A percentile compares a stretch with the other conserved stretches of the same genome.
These are phyloP conservation scores for Castanopsis chinensis DNA, from an alignment of 306 rosid genomes.

Conservation along the genomic window DNA sequence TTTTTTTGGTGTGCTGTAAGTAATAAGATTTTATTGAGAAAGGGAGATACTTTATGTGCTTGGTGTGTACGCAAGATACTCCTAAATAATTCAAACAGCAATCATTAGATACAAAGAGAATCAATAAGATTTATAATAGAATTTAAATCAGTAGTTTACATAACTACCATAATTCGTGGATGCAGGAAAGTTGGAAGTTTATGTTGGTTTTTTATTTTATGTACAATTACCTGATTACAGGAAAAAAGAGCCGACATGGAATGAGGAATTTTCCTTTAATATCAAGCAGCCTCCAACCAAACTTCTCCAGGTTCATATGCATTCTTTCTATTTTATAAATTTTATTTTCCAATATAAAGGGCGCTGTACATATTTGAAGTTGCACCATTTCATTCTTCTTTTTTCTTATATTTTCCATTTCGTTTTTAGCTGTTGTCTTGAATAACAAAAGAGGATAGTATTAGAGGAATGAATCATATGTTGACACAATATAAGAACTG, in stretches of 20 bases:
- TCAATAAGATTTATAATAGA: no score
- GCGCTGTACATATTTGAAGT: conserved; percentile 16
- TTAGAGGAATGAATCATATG: no score
- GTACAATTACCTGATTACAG: conserved; percentile 44
- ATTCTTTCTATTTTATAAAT: conserved; percentile 8
- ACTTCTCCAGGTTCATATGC: conserved; percentile 68
- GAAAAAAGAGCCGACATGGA: conserved; percentile 86
- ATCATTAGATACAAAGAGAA: no score
- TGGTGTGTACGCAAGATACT: no score
- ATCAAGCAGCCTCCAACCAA: conserved; percentile 60
- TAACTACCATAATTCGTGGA: not conserved
- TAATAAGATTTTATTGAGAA: no score
- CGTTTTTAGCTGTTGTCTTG: not conserved
- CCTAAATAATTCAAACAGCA: no score
- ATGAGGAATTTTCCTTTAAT: conserved; percentile 73
- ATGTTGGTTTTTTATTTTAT: conserved; percentile 11
- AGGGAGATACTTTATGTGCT: no score
- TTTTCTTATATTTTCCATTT: not conserved
- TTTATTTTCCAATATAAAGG: not conserved
- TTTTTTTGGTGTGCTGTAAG: no score
- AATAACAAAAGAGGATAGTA: not conserved
- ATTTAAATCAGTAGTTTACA: not conserved
- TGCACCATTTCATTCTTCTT: not conserved
- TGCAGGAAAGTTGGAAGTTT: not conserved
- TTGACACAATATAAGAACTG: not conserved